Evolutionary conservation across 2,329 filamentous ascomycete species (phyloP).

Genomic region (Fusarium tuaranense): DNA sequence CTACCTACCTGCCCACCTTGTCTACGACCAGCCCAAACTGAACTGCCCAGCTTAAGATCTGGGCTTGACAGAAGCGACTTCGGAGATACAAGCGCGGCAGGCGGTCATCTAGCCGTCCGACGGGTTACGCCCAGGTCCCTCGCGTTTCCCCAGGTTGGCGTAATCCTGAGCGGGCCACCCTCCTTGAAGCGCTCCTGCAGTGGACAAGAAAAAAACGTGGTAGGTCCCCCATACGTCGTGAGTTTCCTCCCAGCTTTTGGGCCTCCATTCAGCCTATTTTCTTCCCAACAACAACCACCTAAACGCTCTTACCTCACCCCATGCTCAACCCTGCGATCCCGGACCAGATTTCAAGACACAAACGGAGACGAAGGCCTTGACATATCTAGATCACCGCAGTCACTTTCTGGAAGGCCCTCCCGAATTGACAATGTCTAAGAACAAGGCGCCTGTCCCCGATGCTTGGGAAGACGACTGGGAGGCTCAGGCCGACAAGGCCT

Average conservation of each 20-base stretch:
- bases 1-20: slow-evolving; percentile 18
- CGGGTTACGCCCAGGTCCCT: not conserved
- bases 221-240: slow-evolving; percentile 27
- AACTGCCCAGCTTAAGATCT: not conserved
- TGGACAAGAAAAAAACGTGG: slow-evolving; percentile 7
- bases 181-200: not conserved
- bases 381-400: not conserved
- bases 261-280: slow-evolving; percentile 31
- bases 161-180: slow-evolving; percentile 10
- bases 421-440: slow-evolving; percentile 58
- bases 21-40: not conserved
- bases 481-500: slow-evolving; percentile 72
- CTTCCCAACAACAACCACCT: slow-evolving; percentile 10
- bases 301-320: slow-evolving; percentile 20
- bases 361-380: slow-evolving; percentile 35
- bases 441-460: slow-evolving; percentile 67
- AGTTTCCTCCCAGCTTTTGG: slow-evolving; percentile 28
- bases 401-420: not conserved
- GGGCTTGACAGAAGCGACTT: slow-evolving; percentile 20
- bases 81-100: not conserved
- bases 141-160: slow-evolving; percentile 8
- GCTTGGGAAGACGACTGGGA: slow-evolving; percentile 97
- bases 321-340: slow-evolving; percentile 34
- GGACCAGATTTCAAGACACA: slow-evolving; percentile 23
- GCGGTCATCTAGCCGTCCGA: not conserved